A percentile compares a stretch with the other conserved stretches of the same genome.
phyloP scores from a whole-genome alignment of 2,329 filamentous ascomycete genomes.

The Endocalyx cinctus region DNA sequence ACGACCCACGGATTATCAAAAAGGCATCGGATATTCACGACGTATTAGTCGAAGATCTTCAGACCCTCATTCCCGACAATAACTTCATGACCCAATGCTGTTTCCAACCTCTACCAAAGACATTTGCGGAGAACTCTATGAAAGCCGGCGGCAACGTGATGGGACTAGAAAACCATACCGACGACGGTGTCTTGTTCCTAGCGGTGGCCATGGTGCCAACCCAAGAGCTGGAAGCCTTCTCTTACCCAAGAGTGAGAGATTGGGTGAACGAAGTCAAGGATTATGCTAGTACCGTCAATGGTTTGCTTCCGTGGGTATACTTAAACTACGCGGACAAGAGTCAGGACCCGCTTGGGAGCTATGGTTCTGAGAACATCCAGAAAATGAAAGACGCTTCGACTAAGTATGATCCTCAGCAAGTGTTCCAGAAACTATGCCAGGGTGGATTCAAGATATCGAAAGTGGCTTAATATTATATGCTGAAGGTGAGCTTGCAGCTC shows the following conservation, averaged over 20 bases:
- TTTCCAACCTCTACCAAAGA: not conserved
- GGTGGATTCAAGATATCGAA: not conserved
- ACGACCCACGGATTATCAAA: not conserved
- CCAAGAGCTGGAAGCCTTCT: not conserved
- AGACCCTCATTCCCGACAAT: not conserved
- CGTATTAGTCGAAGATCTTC: not conserved
- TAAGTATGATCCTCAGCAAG: slow-evolving; percentile 14
- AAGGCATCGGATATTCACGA: not conserved
- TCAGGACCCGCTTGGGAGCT: slow-evolving; percentile 13
- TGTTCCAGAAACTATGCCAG: slow-evolving; percentile 13
- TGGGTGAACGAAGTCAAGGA: slow-evolving; percentile 8
- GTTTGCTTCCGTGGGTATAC: slow-evolving; percentile 14
- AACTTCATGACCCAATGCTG: not conserved
- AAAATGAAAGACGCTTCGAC: slow-evolving; percentile 12
- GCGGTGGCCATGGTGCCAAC: not conserved
- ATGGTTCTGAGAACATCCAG: slow-evolving; percentile 10
- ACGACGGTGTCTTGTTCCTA: not conserved
- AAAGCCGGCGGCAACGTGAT: not conserved
- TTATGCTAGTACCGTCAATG: slow-evolving; percentile 8
- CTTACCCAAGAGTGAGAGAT: too few species aligned
- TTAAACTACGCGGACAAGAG: slow-evolving; percentile 13
- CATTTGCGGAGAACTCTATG: not conserved
- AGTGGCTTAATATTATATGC: too few species aligned
- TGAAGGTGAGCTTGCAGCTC: too few species aligned
- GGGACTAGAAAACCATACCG: not conserved